Evolutionary conservation across 2,329 filamentous ascomycete species (phyloP).

Genomic region (Cladorrhinum sp.): DNA sequence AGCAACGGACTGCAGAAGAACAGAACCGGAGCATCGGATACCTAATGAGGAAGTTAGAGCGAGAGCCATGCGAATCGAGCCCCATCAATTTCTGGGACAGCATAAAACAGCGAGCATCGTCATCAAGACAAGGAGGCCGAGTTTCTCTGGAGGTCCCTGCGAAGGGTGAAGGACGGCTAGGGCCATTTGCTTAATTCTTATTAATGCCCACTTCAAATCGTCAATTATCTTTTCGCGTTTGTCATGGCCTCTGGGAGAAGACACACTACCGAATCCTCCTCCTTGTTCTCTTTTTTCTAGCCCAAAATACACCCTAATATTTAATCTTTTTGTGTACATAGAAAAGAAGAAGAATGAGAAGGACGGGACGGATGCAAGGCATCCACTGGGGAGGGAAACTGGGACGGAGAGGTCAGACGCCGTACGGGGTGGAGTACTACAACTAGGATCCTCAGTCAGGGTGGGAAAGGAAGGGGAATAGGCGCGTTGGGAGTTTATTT

Average conservation of each 20-base stretch:
- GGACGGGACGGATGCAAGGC: neutral
- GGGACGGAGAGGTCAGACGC: neutral
- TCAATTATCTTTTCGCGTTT: too few species aligned
- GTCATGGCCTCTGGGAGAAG: too few species aligned
- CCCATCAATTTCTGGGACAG: too few species aligned
- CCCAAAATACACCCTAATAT: conserved; percentile 28
- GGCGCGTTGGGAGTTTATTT: neutral
- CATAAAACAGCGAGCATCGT: too few species aligned
- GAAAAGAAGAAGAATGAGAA: conserved; percentile 6
- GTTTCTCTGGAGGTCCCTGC: too few species aligned
- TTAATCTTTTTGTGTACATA: conserved; percentile 33
- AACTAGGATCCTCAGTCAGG: neutral
- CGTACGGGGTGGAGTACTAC: too few species aligned
- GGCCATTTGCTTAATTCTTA: too few species aligned
- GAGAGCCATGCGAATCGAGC: neutral
- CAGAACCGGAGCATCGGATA: neutral
- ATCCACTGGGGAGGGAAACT: neutral
- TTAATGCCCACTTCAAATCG: too few species aligned
- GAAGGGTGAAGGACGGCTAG: too few species aligned
- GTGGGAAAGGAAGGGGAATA: neutral
- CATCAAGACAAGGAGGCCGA: too few species aligned
- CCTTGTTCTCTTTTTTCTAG: neutral
- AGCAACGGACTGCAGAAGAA: conserved; percentile 14
- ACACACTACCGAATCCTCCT: neutral
- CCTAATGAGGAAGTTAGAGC: neutral